These are phyloP conservation scores for Cryptosporidium tyzzeri DNA, from an alignment of 169 alveolate genomes.

Conservation along the genomic window DNA sequence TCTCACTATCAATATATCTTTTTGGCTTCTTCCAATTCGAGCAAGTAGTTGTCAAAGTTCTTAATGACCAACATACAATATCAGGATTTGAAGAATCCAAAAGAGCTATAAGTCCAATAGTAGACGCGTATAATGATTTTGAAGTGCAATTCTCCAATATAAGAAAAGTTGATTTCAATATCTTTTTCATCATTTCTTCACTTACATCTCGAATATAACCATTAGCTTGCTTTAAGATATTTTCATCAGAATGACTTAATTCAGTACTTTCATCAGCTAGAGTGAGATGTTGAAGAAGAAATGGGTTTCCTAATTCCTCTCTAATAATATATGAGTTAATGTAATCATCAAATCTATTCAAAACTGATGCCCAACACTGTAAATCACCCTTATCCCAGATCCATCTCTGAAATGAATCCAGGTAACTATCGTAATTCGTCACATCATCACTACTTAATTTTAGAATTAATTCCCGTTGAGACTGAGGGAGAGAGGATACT, in stretches of 20 bases:
- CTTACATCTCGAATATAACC: constrained; percentile 21
- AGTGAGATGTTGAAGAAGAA: constrained; percentile 43
- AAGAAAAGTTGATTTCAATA: constrained; percentile 59
- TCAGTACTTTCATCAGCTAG: not conserved
- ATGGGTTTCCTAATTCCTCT: constrained; percentile 52
- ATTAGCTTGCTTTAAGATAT: not conserved
- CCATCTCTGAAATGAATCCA: constrained; percentile 70
- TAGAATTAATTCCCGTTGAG: constrained; percentile 51
- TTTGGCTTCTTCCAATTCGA: constrained; percentile 74
- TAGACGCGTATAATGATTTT: constrained; percentile 58
- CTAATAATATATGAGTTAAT: constrained; percentile 34
- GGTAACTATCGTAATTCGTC: constrained; percentile 30
- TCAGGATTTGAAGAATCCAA: constrained; percentile 70
- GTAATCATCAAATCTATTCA: constrained; percentile 74
- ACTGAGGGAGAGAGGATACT: constrained; percentile 64
- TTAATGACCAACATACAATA: constrained; percentile 73
- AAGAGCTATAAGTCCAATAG: constrained; percentile 63
- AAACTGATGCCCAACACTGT: constrained; percentile 74
- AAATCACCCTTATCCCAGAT: constrained; percentile 76
- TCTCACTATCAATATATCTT: constrained; percentile 50
- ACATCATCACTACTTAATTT: constrained; percentile 52
- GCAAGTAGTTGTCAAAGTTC: constrained; percentile 69
- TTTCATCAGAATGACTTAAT: not conserved
- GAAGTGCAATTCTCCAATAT: constrained; percentile 70
- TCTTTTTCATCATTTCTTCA: constrained; percentile 67